Evolutionary conservation across 108 stramenopile genomes (phyloP).

Genomic region (Chaetoceros muelleri): DNA sequence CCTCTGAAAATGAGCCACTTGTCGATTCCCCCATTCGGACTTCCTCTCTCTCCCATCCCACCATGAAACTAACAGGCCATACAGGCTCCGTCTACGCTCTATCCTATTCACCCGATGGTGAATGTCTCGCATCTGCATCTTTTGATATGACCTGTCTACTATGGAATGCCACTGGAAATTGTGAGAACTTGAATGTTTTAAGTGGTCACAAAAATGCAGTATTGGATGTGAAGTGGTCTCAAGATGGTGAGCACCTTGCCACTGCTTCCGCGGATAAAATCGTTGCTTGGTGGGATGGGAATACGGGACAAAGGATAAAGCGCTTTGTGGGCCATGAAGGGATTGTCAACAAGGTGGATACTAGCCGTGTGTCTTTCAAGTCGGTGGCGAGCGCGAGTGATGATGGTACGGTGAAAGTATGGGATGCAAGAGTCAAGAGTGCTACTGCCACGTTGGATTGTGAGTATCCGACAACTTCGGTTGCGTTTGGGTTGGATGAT

Average conservation of each 20-base stretch:
- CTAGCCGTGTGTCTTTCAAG: slow-evolving; percentile 14
- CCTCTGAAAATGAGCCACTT: not conserved
- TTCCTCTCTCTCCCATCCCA: slow-evolving; percentile 52
- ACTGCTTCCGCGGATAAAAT: slow-evolving; percentile 78
- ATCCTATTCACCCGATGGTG: slow-evolving; percentile 60
- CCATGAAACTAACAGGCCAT: slow-evolving; percentile 80
- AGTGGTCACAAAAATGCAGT: slow-evolving; percentile 86
- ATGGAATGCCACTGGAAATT: slow-evolving; percentile 70
- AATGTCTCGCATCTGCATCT: slow-evolving; percentile 47
- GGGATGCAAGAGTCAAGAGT: slow-evolving; percentile 60
- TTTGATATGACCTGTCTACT: slow-evolving; percentile 69
- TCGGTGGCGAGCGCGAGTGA: slow-evolving; percentile 61
- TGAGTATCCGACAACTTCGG: slow-evolving; percentile 69
- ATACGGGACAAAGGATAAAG: slow-evolving; percentile 40
- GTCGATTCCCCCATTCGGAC: slow-evolving; percentile 29
- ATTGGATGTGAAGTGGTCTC: slow-evolving; percentile 58
- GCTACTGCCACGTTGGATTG: slow-evolving; percentile 24
- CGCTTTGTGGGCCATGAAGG: slow-evolving; percentile 44
- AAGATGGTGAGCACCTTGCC: slow-evolving; percentile 37
- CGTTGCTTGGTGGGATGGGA: slow-evolving; percentile 56
- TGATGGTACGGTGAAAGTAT: slow-evolving; percentile 56
- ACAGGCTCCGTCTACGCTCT: slow-evolving; percentile 78
- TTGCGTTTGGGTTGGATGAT: slow-evolving; percentile 52
- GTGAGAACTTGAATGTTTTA: slow-evolving; percentile 71
- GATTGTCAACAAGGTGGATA: slow-evolving; percentile 53